Evolutionary conservation across 1,284 basidiomycete genomes (phyloP).

Genomic region (Cryptococcus amylolentus): DNA sequence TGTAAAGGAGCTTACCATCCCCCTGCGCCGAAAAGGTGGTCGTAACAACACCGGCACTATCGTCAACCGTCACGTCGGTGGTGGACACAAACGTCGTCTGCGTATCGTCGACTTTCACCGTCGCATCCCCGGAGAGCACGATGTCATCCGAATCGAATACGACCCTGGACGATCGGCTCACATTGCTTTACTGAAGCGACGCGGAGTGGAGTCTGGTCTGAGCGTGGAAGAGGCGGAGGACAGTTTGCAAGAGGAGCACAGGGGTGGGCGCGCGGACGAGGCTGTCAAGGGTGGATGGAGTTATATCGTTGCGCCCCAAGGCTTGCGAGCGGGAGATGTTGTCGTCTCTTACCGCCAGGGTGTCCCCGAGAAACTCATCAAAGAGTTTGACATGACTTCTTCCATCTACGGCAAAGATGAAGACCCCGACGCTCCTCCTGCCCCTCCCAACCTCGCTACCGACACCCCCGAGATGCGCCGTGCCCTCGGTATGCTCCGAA

Average conservation of each 20-base stretch:
- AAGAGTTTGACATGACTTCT: constrained; percentile 54
- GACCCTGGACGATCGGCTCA: constrained; percentile 92
- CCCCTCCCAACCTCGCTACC: constrained; percentile 9
- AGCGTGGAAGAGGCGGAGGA: constrained; percentile 29
- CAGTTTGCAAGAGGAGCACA: constrained; percentile 11
- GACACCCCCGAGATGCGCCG: constrained; percentile 29
- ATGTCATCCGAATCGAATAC: constrained; percentile 92
- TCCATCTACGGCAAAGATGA: constrained; percentile 36
- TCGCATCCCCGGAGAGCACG: constrained; percentile 69
- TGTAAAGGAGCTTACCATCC: constrained; percentile 73
- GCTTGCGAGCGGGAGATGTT: constrained; percentile 78
- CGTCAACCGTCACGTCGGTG: constrained; percentile 84
- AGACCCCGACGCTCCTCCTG: background rate
- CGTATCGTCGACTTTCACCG: constrained; percentile 85
- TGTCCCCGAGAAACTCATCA: constrained; percentile 70
- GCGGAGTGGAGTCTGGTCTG: constrained; percentile 38
- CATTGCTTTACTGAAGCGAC: constrained; percentile 70
- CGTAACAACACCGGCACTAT: constrained; percentile 77
- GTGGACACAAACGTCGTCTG: constrained; percentile 84
- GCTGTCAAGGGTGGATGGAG: constrained; percentile 53
- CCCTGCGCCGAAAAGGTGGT: constrained; percentile 81
- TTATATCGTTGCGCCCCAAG: constrained; percentile 91
- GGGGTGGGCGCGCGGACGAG: constrained; percentile 16
- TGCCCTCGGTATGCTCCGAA: constrained; percentile 80
- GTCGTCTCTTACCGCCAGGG: constrained; percentile 84